Percentiles rank a stretch among this genome's conserved stretches.
These are phyloP conservation scores for Mycena albidolilacea DNA, from an alignment of 768 basidiomycete species.

Conservation along the genomic window DNA sequence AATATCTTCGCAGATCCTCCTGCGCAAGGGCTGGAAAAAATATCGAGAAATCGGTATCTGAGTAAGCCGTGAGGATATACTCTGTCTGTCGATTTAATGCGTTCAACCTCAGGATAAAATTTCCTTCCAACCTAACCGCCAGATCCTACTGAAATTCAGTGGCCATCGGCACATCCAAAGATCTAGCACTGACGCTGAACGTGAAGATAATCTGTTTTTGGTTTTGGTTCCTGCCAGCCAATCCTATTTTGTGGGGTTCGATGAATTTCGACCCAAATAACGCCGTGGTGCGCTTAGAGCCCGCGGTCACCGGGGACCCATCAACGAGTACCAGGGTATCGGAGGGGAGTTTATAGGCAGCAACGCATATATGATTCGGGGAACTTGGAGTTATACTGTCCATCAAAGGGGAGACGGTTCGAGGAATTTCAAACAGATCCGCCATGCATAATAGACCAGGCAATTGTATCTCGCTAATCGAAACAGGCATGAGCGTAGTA, in stretches of 20 bases:
- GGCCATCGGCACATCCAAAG: no score
- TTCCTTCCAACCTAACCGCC: slow-evolving; percentile 22
- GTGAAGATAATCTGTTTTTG: slow-evolving; percentile 28
- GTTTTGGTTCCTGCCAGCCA: background rate
- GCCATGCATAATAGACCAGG: slow-evolving; percentile 80
- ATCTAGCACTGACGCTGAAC: slow-evolving; percentile 24
- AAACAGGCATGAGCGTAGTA: slow-evolving; percentile 27
- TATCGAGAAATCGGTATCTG: slow-evolving; percentile 73
- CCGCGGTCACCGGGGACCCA: slow-evolving; percentile 14
- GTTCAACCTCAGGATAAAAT: slow-evolving; percentile 22
- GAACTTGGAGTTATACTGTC: background rate
- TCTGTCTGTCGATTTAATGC: background rate
- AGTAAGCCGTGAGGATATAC: background rate
- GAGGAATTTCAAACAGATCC: slow-evolving; percentile 65
- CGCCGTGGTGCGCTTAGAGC: slow-evolving; percentile 17
- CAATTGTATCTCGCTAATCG: slow-evolving; percentile 63
- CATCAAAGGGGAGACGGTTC: background rate
- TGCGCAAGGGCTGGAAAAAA: slow-evolving; percentile 59
- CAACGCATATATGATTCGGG: background rate
- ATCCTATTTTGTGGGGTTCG: slow-evolving; percentile 16
- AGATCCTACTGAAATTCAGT: slow-evolving; percentile 18
- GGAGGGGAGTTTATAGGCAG: background rate
- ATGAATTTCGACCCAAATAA: slow-evolving; percentile 34
- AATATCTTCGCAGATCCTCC: slow-evolving; percentile 60
- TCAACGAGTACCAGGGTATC: slow-evolving; percentile 2